These are phyloP conservation scores for Colletotrichum lini DNA, from an alignment of 2,329 filamentous ascomycete species.

Conservation along the genomic window DNA sequence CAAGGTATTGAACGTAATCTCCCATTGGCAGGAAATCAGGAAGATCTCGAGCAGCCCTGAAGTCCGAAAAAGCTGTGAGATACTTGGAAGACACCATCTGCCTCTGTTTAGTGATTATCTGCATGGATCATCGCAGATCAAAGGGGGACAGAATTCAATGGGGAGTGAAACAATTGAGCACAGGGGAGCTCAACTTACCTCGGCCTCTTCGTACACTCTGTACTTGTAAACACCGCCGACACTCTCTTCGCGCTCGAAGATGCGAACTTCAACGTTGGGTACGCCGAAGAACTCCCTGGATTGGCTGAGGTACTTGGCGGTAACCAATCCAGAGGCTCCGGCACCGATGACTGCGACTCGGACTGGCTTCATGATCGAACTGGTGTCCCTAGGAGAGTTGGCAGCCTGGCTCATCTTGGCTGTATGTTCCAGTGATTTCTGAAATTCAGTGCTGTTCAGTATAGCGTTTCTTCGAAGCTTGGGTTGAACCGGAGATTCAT, in stretches of 20 bases:
- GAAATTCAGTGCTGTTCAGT: too few species aligned
- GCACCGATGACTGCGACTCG: conserved; percentile 60
- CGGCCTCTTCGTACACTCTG: conserved; percentile 63
- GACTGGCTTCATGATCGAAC: conserved; percentile 44
- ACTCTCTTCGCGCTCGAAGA: conserved; percentile 61
- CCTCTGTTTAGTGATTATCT: background rate
- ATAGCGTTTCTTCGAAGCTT: too few species aligned
- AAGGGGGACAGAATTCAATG: background rate
- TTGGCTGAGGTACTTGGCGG: conserved; percentile 57
- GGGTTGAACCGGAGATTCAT: too few species aligned
- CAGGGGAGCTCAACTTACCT: conserved; percentile 48
- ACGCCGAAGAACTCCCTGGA: conserved; percentile 56
- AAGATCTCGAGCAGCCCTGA: conserved; percentile 56
- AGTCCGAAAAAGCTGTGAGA: conserved; percentile 66
- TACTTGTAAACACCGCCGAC: conserved; percentile 65
- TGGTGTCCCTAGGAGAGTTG: background rate
- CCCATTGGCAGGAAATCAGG: conserved; percentile 61
- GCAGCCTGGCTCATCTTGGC: background rate
- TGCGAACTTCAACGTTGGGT: conserved; percentile 55
- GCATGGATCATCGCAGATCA: too few species aligned
- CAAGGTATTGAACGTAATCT: conserved; percentile 60
- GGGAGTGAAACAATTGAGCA: background rate
- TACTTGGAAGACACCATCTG: conserved; percentile 65
- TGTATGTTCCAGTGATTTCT: background rate
- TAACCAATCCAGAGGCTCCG: conserved; percentile 59